Base-by-base conservation (phyloP, 257 asterid species). In the Solanum raphanifolium region DNA sequence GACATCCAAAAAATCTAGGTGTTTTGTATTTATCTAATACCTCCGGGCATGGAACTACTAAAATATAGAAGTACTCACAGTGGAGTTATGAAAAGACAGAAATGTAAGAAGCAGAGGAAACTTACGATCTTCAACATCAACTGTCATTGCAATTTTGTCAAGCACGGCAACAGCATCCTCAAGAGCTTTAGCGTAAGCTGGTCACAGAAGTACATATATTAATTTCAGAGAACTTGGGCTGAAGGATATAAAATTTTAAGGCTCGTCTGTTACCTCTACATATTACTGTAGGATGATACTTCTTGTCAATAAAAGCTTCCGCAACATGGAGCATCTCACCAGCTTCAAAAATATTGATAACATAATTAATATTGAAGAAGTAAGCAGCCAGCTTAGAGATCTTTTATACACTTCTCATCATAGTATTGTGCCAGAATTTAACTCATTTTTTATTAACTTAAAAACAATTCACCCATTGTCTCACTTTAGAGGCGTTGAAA, bases 321-420 rank as follows among this genome's bases (percentile, higher is more conserved):
- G 99, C 99, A 91, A 97, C 99, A 87, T 97, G 99, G 86, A 97
- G 98, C 99, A 97, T 97, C 95, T 95, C 99, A 91, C 99, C 99
- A 88, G 99, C 99, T 97, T 71, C 92, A 95, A 46, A 27, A 81
- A 81, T 81, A 81, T 27, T 16, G 18, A 18, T 9, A 81, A 81
- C 38, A 81, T 81, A 46, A 81, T 81, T 27, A 81, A 48, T 81
- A 81, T 46, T 81, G 52, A 16, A 81, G 38, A 21, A 81, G 41
- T 9, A 81, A 29, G 85, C 66, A 81, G 41, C 5, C 85, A 29
- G 68, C 68, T 8, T 18, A 81, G 85, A 29, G 18, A 16, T 46
- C 31, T 39, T 81, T 27, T 9, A 81, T 29, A 29, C 25, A 81
- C 68, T 81, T 46, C 85, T 46, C 11, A 81, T 13, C 66, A 46